Evolutionary conservation across 345 rosid species (phyloP), one percentile per base, ranked within the genome.

Genomic region (Balakata baccata): DNA sequence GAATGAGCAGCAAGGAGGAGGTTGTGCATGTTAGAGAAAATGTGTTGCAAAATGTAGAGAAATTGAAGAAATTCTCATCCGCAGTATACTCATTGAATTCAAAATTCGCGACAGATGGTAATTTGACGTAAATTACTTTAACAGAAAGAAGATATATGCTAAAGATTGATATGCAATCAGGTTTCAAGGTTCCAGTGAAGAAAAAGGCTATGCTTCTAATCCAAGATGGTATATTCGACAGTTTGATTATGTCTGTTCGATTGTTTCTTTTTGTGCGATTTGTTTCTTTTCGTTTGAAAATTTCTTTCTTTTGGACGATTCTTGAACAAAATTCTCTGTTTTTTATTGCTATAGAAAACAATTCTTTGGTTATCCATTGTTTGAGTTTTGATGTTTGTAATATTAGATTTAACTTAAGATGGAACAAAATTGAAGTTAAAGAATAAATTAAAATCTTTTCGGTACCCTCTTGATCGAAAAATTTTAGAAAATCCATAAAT

Each of bases 1-100:
- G 80, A 74, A 80, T 60, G 91, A 90, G 79, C 91, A 92, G 75
- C 93, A 87, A 77, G 83, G 88, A 75, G 97, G 97, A 13, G 97
- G 97, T 17, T 94, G 98, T 66, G 79, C 97, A 4, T 94, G 97
- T 85, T 94, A 81, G 79, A 72, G 43, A 25, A 12, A 7, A 43
- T 74, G 59, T 38, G 56, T 37, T 62, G 8, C 17, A 20, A 43
- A 12, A 54, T 7, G 58, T 7, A 18, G 57, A 52, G 60, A 23
- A n/a, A 54, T 50, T 46, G 22, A 66, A 50, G 18, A 39, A 13
- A 45, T n/a, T 69, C 57, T 54, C 39, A 29, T 64, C 46, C 75
- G 12, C 58, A n/a, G 9, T 45, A 47, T 45, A 68, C 47, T 52
- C 7, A 23, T 12, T 61, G 23, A 43, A 67, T 64, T 68, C 17